A percentile compares a stretch with the other conserved stretches of the same genome.
Evolutionary conservation across 192 early-diverging fungal genomes (phyloP).

Genomic region (Coemansia umbellata): DNA sequence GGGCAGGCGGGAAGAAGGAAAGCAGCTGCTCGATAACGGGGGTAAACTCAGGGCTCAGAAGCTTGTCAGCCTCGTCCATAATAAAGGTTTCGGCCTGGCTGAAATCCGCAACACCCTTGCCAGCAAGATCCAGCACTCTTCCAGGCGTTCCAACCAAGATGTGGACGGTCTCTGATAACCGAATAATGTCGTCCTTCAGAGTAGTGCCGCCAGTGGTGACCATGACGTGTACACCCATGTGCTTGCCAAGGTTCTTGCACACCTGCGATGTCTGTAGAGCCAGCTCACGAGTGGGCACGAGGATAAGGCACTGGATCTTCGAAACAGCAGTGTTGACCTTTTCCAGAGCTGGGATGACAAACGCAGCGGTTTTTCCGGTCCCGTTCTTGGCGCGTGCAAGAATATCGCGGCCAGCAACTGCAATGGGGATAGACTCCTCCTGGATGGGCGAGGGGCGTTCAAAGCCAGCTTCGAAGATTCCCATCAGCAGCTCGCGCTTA

Average conservation of each 20-base stretch:
- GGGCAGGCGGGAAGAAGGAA: slow-evolving; percentile 77
- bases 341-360: slow-evolving; percentile 94
- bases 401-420: slow-evolving; percentile 91
- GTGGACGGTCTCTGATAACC: slow-evolving; percentile 89
- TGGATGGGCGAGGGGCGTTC: slow-evolving; percentile 97
- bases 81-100: slow-evolving; percentile 86
- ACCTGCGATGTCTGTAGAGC: slow-evolving; percentile 99
- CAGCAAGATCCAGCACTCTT: slow-evolving; percentile 93
- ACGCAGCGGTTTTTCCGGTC: slow-evolving; percentile 93
- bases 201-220: slow-evolving; percentile 98
- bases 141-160: slow-evolving; percentile 97
- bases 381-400: slow-evolving; percentile 96
- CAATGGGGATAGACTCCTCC: slow-evolving; percentile 98
- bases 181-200: slow-evolving; percentile 97
- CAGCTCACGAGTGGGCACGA: slow-evolving; percentile 96
- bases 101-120: slow-evolving; percentile 91
- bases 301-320: slow-evolving; percentile 87
- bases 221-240: slow-evolving; percentile 96
- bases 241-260: slow-evolving; percentile 95
- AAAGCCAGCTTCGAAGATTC: slow-evolving; percentile 98
- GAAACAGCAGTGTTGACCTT: slow-evolving; percentile 83
- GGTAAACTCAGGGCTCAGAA: slow-evolving; percentile 97
- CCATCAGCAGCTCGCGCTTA: slow-evolving; percentile 96
- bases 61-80: slow-evolving; percentile 99
- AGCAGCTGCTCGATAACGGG: slow-evolving; percentile 98